Percentiles rank a stretch among this genome's conserved stretches.
Conservation (phyloP, 2,329 filamentous ascomycete species). For the Penicillium sp. region DNA sequence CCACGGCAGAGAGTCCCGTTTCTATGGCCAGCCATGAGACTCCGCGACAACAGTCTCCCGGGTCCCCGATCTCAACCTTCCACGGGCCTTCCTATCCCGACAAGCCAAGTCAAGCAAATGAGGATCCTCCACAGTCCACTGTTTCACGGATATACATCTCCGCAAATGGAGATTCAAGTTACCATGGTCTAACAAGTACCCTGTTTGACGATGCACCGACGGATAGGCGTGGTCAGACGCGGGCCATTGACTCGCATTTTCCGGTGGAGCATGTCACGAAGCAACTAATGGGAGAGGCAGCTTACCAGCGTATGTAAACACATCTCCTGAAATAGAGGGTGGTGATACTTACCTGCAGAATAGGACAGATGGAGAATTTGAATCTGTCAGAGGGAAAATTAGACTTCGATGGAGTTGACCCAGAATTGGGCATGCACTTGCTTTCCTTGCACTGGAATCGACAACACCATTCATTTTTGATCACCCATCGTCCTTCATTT, state of each 20-base stretch:
- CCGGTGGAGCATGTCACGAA: conserved; percentile 40
- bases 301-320: conserved; percentile 43
- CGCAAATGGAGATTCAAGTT: conserved; percentile 49
- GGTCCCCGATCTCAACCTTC: not conserved
- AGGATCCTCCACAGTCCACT: conserved; percentile 11
- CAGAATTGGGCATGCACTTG: conserved; percentile 57
- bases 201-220: conserved; percentile 49
- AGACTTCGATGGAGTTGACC: conserved; percentile 61
- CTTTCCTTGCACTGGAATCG: conserved; percentile 59
- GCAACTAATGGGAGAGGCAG: conserved; percentile 53
- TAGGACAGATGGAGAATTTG: conserved; percentile 54
- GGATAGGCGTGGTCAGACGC: conserved; percentile 14
- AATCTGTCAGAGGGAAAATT: conserved; percentile 52
- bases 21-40: not conserved
- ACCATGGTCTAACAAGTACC: conserved; percentile 56
- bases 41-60: not conserved
- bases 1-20: not conserved
- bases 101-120: not conserved
- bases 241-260: conserved; percentile 12
- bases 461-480: conserved; percentile 54
- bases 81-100: not conserved
- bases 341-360: not conserved
- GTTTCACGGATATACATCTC: conserved; percentile 45
- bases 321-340: not conserved
- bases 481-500: conserved; percentile 59